Evolutionary conservation across 192 early-diverging fungal genomes (phyloP), one percentile per base, ranked within the genome.

Genomic region (Coemansia sp.): DNA sequence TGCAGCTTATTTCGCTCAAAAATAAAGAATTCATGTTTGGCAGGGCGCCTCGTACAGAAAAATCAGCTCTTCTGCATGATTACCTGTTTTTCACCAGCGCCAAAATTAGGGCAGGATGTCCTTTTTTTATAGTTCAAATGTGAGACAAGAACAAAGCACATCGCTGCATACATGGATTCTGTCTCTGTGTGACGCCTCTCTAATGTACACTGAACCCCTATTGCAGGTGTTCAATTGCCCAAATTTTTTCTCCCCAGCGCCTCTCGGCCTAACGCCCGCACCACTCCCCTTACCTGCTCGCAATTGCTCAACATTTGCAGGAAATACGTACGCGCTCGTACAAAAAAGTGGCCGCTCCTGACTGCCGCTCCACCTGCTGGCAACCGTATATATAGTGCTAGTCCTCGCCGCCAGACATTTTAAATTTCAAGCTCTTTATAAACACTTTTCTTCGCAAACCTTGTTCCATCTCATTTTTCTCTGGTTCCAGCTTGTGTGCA

Each of bases 121-220:
- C 57, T 34, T 59, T 59, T 59, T 59, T 59, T 34, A 33, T 34
- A 33, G 31, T 59, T 33, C 31, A 33, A 34, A n/a, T 59, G 57
- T 33, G 31, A 16, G 31, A 33, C 27, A 33, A 18, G 57, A 36
- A 59, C 31, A 31, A 59, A 34, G 31, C 29, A 33, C 29, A 18
- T 31, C 16, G 27, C 16, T 36, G 57, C 57, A 59, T 59, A 59
- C 57, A 59, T 59, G 57, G 57, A 59, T 59, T 59, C 31, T 34
- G 54, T 59, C 31, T 55, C 54, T 59, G 12, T 55, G 57, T 59
- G 31, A 59, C 57, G 57, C 57, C 57, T 33, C 57, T 33, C 16
- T 31, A 33, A 59, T 59, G 57, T 33, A 59, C 15, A 7, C 57
- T 33, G 33, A 59, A 59, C 57, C 57, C 13, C 4, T 34, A 33